A percentile compares a stretch with the other conserved stretches of the same genome.
phyloP scores from a whole-genome alignment of 2,329 filamentous ascomycete species.

The Colletotrichum zoysiae region DNA sequence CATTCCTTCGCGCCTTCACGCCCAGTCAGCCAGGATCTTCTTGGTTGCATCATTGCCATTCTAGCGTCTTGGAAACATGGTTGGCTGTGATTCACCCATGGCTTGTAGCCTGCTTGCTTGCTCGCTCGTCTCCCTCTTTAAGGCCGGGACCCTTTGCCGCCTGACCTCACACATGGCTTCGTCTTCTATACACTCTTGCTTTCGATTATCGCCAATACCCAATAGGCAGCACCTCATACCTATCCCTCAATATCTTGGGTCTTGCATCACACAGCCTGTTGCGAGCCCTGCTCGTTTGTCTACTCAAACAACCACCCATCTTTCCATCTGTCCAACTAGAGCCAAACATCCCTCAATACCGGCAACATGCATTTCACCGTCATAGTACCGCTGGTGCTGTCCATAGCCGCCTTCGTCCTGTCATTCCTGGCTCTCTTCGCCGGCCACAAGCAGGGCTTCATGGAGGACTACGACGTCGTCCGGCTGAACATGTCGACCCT shows the following conservation, averaged over 20 bases:
- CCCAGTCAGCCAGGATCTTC: slow-evolving; percentile 25
- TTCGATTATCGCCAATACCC: neutral
- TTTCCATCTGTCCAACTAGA: slow-evolving; percentile 6
- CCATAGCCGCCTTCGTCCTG: slow-evolving; percentile 55
- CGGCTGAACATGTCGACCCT: slow-evolving; percentile 56
- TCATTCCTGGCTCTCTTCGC: slow-evolving; percentile 56
- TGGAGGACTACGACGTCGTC: slow-evolving; percentile 58
- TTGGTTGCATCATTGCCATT: slow-evolving; percentile 39
- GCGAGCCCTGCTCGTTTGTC: slow-evolving; percentile 4
- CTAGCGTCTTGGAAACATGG: slow-evolving; percentile 13
- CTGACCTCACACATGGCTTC: neutral
- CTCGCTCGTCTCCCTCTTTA: slow-evolving; percentile 20
- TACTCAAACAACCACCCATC: neutral
- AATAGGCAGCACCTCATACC: slow-evolving; percentile 13
- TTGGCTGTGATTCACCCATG: slow-evolving; percentile 27
- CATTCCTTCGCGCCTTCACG: slow-evolving; percentile 27
- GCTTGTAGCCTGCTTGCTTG: slow-evolving; percentile 9
- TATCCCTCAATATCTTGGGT: slow-evolving; percentile 2
- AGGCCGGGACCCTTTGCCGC: slow-evolving; percentile 13
- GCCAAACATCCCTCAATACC: neutral
- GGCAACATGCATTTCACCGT: slow-evolving; percentile 47
- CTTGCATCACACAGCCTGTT: neutral
- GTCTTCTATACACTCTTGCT: slow-evolving; percentile 2
- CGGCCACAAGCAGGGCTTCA: slow-evolving; percentile 56
- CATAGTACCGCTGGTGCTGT: slow-evolving; percentile 53